Base-by-base conservation (phyloP, 805 yeast species). In the Candida fluviatilis region DNA sequence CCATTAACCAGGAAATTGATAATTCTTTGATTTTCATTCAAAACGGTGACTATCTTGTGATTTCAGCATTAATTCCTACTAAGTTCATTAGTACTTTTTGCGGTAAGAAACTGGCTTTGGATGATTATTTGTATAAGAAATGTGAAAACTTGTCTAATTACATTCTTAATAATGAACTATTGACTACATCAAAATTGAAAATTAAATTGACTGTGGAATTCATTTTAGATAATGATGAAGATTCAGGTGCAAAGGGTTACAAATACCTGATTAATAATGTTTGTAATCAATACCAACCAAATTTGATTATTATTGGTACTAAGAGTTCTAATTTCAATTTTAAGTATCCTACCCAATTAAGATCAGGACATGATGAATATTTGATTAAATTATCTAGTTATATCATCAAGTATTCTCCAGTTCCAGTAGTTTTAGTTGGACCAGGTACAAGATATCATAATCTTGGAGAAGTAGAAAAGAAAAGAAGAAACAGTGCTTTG, bases 131-230 rank as follows among this genome's bases (percentile, higher is more conserved):
- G 13, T 45, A 48, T 31, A 41, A 46, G n/a, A 55, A 52, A 40
- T 60, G 66, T 40, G 49, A 52, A 24, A 43, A 50, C 17, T 39
- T 62, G n/a, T 36, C 58, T 29, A 35, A 53, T 21, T 59, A 60
- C 42, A 38, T 56, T n/a, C 38, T 51, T 2, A 19, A 37, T 11
- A 41, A 42, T 15, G 30, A 50, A 17, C 10, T 31, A 13, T 43
- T 47, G 5, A 11, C 38, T 2, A 34, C 41, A 12, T 34, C 41
- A 12, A 41, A 52, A 23, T 47, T 63, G 37, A 54, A 50, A 32
- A 42, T 67, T 30, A 67, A 66, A 43, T 50, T 68, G 24, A 65
- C 73, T 0, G 65, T 68, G 16, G 74, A 68, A 41, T 57, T 66
- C 32, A 58, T 66, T 6, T 45, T 58, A 13, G 60, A 54, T 37